Percentiles rank a stretch among this genome's conserved stretches.
Conservation (phyloP, 176 grass and related monocot species). For the Echinochloa phyllopogon region DNA sequence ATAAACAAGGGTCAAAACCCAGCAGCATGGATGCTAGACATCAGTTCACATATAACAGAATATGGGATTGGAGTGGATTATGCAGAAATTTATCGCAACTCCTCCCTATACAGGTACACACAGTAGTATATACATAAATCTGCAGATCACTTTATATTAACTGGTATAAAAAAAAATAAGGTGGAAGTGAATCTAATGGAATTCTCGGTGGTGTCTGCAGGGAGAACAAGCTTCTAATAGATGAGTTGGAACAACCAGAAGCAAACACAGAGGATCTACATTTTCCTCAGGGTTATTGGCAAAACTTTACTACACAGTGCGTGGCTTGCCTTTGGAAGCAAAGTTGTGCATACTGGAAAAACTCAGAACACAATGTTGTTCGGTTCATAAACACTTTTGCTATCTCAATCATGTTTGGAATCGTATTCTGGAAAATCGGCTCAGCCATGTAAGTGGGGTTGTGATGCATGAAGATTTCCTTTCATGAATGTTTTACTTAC, state of each 20-base stretch:
- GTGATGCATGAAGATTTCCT: background rate
- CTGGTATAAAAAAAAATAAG: constrained; percentile 24
- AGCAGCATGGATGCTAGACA: constrained; percentile 82
- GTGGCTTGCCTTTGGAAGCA: constrained; percentile 93
- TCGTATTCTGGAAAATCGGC: constrained; percentile 89
- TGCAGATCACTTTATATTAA: background rate
- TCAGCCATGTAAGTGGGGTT: constrained; percentile 72
- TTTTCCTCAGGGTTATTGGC: constrained; percentile 70
- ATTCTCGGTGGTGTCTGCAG: constrained; percentile 46
- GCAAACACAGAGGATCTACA: constrained; percentile 58
- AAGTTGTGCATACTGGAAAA: constrained; percentile 95
- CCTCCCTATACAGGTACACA: constrained; percentile 70
- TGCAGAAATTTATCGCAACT: constrained; percentile 70
- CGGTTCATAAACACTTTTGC: constrained; percentile 80
- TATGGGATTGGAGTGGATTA: constrained; percentile 69
- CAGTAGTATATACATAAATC: constrained; percentile 37
- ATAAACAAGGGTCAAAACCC: constrained; percentile 82
- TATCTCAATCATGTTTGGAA: constrained; percentile 75
- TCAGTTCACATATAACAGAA: constrained; percentile 80
- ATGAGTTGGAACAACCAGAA: constrained; percentile 63
- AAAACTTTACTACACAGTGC: constrained; percentile 63
- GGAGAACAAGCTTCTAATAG: constrained; percentile 72
- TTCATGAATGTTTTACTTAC: background rate
- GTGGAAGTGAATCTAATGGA: constrained; percentile 29
- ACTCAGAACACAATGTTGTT: constrained; percentile 83